Conservation (phyloP, 2,329 filamentous ascomycete genomes). For the Balansia obtecta region DNA sequence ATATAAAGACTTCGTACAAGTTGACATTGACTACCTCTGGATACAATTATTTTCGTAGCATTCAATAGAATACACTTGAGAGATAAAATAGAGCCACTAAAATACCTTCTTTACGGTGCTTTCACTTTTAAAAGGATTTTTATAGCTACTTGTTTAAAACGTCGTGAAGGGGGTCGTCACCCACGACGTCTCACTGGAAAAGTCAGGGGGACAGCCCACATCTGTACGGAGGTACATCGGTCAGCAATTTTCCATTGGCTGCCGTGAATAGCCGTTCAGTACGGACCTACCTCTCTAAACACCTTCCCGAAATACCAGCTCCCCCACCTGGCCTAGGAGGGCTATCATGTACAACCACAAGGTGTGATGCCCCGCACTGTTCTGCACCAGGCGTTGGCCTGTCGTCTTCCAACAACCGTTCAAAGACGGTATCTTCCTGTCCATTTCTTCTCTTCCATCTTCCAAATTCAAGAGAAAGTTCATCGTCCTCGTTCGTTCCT, state of each 20-base stretch:
- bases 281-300: background rate
- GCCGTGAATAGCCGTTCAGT: slow-evolving; percentile 16
- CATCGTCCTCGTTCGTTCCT: slow-evolving; percentile 31
- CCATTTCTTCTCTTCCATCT: slow-evolving; percentile 10
- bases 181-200: no score
- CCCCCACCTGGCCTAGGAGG: slow-evolving; percentile 1
- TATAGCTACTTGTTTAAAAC: no score
- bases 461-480: slow-evolving; percentile 5
- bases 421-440: slow-evolving; percentile 14
- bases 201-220: no score
- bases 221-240: no score
- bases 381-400: slow-evolving; percentile 19
- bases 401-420: slow-evolving; percentile 1
- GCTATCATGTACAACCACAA: background rate
- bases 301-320: background rate
- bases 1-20: no score
- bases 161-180: no score
- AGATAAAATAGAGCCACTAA: no score
- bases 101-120: no score
- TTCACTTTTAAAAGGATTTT: no score
- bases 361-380: slow-evolving; percentile 33
- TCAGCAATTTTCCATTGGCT: slow-evolving; percentile 14
- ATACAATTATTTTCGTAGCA: background rate
- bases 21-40: no score
- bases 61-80: no score